A percentile compares a stretch with the other conserved stretches of the same genome.
Conservation (phyloP, 75 land plant species). For the Picea glauca region DNA sequence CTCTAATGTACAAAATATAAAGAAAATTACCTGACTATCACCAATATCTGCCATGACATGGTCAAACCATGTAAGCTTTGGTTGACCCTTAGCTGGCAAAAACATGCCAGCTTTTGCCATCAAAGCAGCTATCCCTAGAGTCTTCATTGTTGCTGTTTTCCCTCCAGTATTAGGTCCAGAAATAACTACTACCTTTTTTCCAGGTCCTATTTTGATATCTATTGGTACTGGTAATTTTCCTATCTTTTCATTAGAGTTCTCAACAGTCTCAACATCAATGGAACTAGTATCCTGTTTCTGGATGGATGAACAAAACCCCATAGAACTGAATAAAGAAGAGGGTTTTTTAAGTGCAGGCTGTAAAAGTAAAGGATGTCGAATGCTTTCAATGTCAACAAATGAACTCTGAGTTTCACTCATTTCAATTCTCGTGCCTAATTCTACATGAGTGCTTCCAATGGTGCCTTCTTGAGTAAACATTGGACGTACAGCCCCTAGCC, state of each 20-base stretch:
- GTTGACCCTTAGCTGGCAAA: constrained; percentile 61
- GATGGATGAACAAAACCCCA: background rate
- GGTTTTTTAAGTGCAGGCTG: constrained; percentile 29
- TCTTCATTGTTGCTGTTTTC: constrained; percentile 94
- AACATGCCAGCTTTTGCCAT: constrained; percentile 96
- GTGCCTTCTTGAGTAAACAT: constrained; percentile 15
- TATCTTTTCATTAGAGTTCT: background rate
- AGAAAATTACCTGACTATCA: constrained; percentile 76
- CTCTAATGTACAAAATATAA: background rate
- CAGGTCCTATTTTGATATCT: constrained; percentile 61
- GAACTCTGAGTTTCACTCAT: constrained; percentile 1
- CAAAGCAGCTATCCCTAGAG: constrained; percentile 78
- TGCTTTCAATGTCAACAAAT: constrained; percentile 60
- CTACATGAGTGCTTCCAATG: background rate
- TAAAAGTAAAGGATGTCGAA: constrained; percentile 75
- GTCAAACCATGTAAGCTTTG: constrained; percentile 91
- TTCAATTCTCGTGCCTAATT: background rate
- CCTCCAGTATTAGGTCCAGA: constrained; percentile 98
- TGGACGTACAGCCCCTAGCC: constrained; percentile 75
- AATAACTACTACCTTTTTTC: constrained; percentile 71
- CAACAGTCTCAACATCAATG: background rate
- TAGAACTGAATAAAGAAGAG: constrained; percentile 10
- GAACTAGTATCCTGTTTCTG: background rate
- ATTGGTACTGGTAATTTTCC: constrained; percentile 65
- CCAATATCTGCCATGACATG: constrained; percentile 91